phyloP scores from a whole-genome alignment of 805 yeast genomes.

The Yamadazyma olivae region DNA sequence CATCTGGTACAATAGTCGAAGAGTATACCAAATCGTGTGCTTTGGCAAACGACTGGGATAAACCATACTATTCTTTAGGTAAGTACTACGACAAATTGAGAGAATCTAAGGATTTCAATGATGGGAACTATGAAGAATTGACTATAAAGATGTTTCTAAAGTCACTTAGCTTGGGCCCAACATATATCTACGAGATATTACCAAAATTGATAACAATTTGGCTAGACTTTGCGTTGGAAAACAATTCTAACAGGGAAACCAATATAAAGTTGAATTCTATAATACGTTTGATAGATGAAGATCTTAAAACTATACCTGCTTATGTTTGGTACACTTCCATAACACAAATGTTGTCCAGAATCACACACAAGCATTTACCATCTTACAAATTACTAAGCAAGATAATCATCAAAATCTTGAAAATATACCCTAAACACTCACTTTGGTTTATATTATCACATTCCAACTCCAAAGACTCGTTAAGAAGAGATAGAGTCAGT shows the following conservation, averaged over 20 bases:
- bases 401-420: constrained; percentile 57
- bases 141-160: constrained; percentile 56
- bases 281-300: constrained; percentile 3
- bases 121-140: constrained; percentile 53
- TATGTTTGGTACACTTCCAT: constrained; percentile 77
- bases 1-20: constrained; percentile 65
- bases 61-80: constrained; percentile 78
- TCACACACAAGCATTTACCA: constrained; percentile 57
- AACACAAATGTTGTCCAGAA: constrained; percentile 81
- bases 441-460: constrained; percentile 83
- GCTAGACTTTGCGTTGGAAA: constrained; percentile 66
- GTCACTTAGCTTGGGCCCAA: constrained; percentile 60
- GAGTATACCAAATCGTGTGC: constrained; percentile 63
- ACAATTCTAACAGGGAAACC: constrained; percentile 23
- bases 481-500: constrained; percentile 25
- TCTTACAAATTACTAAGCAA: constrained; percentile 54
- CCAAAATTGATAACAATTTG: constrained; percentile 91
- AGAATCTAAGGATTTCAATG: constrained; percentile 53
- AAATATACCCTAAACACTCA: constrained; percentile 74
- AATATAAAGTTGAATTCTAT: constrained; percentile 16
- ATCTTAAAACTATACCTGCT: constrained; percentile 41
- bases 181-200: constrained; percentile 73
- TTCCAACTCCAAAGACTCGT: constrained; percentile 49
- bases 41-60: constrained; percentile 62
- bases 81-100: constrained; percentile 72